Percentiles rank a stretch among this genome's conserved stretches.
phyloP scores from a whole-genome alignment of 2,329 filamentous ascomycete genomes.

The Botrytis hyacinthi region DNA sequence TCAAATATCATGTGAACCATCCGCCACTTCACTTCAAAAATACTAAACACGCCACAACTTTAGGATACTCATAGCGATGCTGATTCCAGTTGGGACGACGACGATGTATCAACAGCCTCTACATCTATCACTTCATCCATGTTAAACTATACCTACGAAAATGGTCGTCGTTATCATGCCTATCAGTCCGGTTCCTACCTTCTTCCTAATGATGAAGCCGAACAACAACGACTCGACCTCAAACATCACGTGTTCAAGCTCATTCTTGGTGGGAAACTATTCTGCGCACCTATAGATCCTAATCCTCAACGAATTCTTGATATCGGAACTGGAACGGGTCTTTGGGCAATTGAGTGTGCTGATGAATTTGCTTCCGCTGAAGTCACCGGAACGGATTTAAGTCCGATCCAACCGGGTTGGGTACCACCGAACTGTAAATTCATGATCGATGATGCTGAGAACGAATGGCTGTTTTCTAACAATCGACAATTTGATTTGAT shows the following conservation, averaged over 20 bases:
- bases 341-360: slow-evolving; percentile 60
- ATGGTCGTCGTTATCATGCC: slow-evolving; percentile 58
- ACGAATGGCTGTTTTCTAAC: slow-evolving; percentile 49
- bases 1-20: neutral
- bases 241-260: slow-evolving; percentile 40
- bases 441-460: slow-evolving; percentile 63
- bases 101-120: neutral
- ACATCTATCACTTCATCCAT: slow-evolving; percentile 39
- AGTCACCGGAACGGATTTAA: slow-evolving; percentile 55
- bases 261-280: slow-evolving; percentile 38
- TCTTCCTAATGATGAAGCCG: slow-evolving; percentile 59
- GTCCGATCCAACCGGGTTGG: slow-evolving; percentile 56
- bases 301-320: slow-evolving; percentile 53
- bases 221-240: slow-evolving; percentile 58
- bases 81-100: slow-evolving; percentile 14
- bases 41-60: neutral
- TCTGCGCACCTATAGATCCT: slow-evolving; percentile 51
- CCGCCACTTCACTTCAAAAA: neutral
- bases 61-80: slow-evolving; percentile 18
- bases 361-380: slow-evolving; percentile 47
- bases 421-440: slow-evolving; percentile 60
- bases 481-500: slow-evolving; percentile 58
- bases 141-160: slow-evolving; percentile 53
- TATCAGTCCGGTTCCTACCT: slow-evolving; percentile 55
- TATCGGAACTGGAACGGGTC: slow-evolving; percentile 57